These are phyloP conservation scores for Trichoderma arundinaceum DNA, from an alignment of 2,329 filamentous ascomycete genomes.

Conservation along the genomic window DNA sequence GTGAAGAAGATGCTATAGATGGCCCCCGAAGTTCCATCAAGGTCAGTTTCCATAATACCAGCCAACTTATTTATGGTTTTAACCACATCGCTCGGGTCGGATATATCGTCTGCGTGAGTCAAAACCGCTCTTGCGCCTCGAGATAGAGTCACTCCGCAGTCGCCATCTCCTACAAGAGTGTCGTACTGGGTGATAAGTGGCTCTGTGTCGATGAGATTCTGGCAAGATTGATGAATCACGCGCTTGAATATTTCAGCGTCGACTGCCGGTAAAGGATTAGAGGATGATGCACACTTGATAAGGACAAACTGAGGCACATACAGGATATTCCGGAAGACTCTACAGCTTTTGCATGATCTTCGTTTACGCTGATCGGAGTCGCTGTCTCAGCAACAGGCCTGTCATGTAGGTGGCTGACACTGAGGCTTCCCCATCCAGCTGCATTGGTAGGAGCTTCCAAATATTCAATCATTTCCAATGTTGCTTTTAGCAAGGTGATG, in stretches of 20 bases:
- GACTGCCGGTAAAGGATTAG: background rate
- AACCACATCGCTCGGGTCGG: background rate
- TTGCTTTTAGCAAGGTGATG: background rate
- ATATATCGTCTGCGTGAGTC: background rate
- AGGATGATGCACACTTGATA: background rate
- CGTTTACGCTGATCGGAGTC: background rate
- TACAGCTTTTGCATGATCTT: background rate
- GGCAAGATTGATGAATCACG: background rate
- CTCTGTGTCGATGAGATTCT: background rate
- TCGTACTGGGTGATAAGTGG: background rate
- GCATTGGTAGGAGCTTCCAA: constrained; percentile 5
- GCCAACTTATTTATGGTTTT: background rate
- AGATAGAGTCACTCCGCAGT: background rate
- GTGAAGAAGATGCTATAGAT: constrained; percentile 3
- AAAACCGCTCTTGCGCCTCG: background rate
- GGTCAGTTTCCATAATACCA: background rate
- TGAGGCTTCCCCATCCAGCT: background rate
- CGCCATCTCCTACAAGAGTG: background rate
- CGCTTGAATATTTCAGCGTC: constrained; percentile 2
- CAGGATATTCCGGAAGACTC: background rate
- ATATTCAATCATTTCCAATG: background rate
- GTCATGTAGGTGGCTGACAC: background rate
- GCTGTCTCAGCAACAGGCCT: background rate
- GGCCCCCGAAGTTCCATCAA: constrained; percentile 1
- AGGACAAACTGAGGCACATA: background rate